Base-by-base conservation (phyloP, 2,329 filamentous ascomycete genomes). In the Alternaria sp. region DNA sequence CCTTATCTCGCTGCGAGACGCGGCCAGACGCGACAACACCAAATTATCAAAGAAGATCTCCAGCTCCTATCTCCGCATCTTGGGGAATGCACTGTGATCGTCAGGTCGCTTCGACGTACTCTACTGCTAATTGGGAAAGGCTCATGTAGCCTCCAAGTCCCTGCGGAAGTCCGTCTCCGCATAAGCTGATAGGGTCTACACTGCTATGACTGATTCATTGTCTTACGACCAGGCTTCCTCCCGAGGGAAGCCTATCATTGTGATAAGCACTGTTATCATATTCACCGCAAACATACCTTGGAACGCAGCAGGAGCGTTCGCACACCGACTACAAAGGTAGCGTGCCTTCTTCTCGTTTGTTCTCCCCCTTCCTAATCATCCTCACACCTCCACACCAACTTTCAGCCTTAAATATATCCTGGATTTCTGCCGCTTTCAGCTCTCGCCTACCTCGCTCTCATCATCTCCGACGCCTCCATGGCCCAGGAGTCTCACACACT, bases 221-320 rank as follows among this genome's bases (percentile, higher is more conserved):
- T 56, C 62, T 47, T 46, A 54, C 63, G 50, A 59, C 59, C 50
- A 57, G 52, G 9, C 45, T 58, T 61, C 57, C 40, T 62, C 51
- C 69, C 71, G 70, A 73, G 32, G 67, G 59, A 74, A 71, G 68
- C 74, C 68, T 74, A 76, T 76, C 74, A 64, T 30, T n/a, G 54
- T 61, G 69, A 74, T 71, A 74, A 74, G 69, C 25, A 25, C 47
- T 57, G 65, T 71, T 73, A 75, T 73, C 71, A 68, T 23, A 46
- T 57, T 66, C 59, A 63, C 66, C 60, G 62, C 61, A 66, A 70
- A 69, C 66, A 73, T 68, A 40, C 36, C 36, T 40, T 40, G 36
- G 36, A 40, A 67, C 64, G 54, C 47, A 59, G 58, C 44, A 60
- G 40, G 50, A 43, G 49, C 56, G 36, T 54, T 54, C 26, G 36